phyloP scores from a whole-genome alignment of 192 early-diverging fungal genomes.

The Podila epigama region DNA sequence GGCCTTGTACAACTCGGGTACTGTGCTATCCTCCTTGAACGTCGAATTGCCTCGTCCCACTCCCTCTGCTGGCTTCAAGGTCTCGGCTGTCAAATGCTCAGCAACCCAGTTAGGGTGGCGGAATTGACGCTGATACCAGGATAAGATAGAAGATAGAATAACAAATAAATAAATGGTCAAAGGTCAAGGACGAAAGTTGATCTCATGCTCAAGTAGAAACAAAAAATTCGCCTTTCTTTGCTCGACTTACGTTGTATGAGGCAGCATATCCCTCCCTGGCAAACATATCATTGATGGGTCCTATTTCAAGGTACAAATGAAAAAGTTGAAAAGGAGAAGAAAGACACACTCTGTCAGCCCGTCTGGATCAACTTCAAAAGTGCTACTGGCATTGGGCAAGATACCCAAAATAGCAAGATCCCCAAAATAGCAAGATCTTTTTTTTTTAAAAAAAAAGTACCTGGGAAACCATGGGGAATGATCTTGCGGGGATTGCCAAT shows the following conservation, averaged over 20 bases:
- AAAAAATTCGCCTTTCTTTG: too few species aligned
- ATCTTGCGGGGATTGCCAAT: slow-evolving; percentile 25
- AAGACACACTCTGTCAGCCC: not conserved
- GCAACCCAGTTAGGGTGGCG: slow-evolving; percentile 60
- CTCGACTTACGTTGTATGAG: slow-evolving; percentile 68
- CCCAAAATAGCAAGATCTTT: too few species aligned
- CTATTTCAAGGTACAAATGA: slow-evolving; percentile 42
- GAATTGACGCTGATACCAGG: slow-evolving; percentile 49
- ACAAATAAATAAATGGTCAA: not conserved
- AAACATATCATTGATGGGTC: slow-evolving; percentile 80
- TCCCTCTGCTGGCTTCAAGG: slow-evolving; percentile 62
- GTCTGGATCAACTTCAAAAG: too few species aligned
- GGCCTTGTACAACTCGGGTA: slow-evolving; percentile 81
- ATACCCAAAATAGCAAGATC: too few species aligned
- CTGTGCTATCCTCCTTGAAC: slow-evolving; percentile 79
- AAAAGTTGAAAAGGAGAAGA: not conserved
- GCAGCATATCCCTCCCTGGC: slow-evolving; percentile 73
- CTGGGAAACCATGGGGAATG: slow-evolving; percentile 44
- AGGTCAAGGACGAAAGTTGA: not conserved
- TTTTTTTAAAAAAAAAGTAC: slow-evolving; percentile 1
- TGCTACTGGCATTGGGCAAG: too few species aligned
- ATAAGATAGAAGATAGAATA: too few species aligned
- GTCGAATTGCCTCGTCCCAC: slow-evolving; percentile 71
- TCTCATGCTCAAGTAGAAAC: too few species aligned
- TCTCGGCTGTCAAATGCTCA: slow-evolving; percentile 70